A percentile compares a stretch with the other conserved stretches of the same genome.
These are phyloP conservation scores for Umbelopsis sp. DNA, from an alignment of 371 early-diverging fungal species.

Conservation along the genomic window DNA sequence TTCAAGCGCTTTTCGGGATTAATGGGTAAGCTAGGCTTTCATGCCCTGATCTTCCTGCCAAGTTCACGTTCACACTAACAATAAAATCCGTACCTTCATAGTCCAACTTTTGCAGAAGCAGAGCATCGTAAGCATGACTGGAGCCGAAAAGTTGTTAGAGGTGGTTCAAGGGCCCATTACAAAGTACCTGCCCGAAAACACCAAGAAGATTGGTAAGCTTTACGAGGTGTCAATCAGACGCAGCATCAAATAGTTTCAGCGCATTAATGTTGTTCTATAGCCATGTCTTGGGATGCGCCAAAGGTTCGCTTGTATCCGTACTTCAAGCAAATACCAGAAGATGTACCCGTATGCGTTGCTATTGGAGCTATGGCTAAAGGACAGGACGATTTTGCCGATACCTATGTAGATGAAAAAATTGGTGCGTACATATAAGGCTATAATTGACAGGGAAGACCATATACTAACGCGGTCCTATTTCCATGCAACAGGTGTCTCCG, in stretches of 20 bases:
- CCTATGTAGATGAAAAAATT: slow-evolving; percentile 90
- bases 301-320: slow-evolving; percentile 78
- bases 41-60: background rate
- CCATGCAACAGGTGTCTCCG: slow-evolving; percentile 71
- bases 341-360: slow-evolving; percentile 83
- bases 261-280: slow-evolving; percentile 25
- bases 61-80: too few species aligned
- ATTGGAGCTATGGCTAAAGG: slow-evolving; percentile 98
- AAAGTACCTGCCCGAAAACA: slow-evolving; percentile 86
- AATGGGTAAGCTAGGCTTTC: slow-evolving; percentile 64
- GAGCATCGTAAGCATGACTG: slow-evolving; percentile 70
- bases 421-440: slow-evolving; percentile 27
- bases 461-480: background rate
- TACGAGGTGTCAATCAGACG: too few species aligned
- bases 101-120: slow-evolving; percentile 97
- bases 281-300: slow-evolving; percentile 90
- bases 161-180: slow-evolving; percentile 94
- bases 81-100: slow-evolving; percentile 28
- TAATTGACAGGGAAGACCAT: background rate
- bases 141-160: slow-evolving; percentile 87
- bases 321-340: slow-evolving; percentile 69
- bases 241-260: background rate
- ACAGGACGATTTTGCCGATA: slow-evolving; percentile 90
- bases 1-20: slow-evolving; percentile 97
- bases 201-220: slow-evolving; percentile 75